Conservation (phyloP, 768 basidiomycete genomes). For the Agrocybe pediades region DNA sequence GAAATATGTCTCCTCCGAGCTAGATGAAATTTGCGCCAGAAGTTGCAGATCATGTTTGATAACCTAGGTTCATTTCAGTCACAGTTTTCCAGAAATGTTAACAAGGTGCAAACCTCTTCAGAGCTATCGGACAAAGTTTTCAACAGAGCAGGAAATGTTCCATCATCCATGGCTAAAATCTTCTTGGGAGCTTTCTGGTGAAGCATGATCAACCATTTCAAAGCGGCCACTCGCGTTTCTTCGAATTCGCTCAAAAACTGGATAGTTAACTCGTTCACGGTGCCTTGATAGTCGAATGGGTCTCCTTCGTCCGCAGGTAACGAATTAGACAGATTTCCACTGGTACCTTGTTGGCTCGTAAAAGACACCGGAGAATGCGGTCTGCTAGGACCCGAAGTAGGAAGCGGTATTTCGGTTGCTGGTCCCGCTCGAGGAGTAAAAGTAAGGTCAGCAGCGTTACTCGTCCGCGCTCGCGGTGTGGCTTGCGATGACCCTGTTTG, state of each 20-base stretch:
- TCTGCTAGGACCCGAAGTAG: slow-evolving; percentile 43
- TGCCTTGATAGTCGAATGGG: slow-evolving; percentile 88
- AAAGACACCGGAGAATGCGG: slow-evolving; percentile 65
- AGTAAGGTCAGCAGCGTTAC: slow-evolving; percentile 37
- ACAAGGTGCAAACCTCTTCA: slow-evolving; percentile 67
- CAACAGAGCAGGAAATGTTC: slow-evolving; percentile 92
- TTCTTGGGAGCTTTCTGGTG: slow-evolving; percentile 98
- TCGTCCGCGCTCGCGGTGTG: slow-evolving; percentile 19
- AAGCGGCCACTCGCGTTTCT: slow-evolving; percentile 91
- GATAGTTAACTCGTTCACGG: slow-evolving; percentile 89
- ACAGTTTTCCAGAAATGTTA: neutral
- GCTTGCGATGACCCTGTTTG: slow-evolving; percentile 11
- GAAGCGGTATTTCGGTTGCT: slow-evolving; percentile 33
- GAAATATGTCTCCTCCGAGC: slow-evolving; percentile 95
- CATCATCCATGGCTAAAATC: slow-evolving; percentile 96
- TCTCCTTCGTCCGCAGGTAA: slow-evolving; percentile 55
- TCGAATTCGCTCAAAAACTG: slow-evolving; percentile 97
- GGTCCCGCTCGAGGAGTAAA: slow-evolving; percentile 36
- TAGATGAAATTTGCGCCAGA: slow-evolving; percentile 94
- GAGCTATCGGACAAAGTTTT: slow-evolving; percentile 97
- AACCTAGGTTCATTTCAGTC: slow-evolving; percentile 51
- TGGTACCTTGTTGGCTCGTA: slow-evolving; percentile 38
- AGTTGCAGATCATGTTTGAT: slow-evolving; percentile 96
- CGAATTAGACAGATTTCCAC: slow-evolving; percentile 28
- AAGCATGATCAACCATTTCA: slow-evolving; percentile 98